A percentile compares a stretch with the other conserved stretches of the same genome.
Evolutionary conservation across 2,329 filamentous ascomycete species (phyloP).

Genomic region (Zymoseptoria tritici): DNA sequence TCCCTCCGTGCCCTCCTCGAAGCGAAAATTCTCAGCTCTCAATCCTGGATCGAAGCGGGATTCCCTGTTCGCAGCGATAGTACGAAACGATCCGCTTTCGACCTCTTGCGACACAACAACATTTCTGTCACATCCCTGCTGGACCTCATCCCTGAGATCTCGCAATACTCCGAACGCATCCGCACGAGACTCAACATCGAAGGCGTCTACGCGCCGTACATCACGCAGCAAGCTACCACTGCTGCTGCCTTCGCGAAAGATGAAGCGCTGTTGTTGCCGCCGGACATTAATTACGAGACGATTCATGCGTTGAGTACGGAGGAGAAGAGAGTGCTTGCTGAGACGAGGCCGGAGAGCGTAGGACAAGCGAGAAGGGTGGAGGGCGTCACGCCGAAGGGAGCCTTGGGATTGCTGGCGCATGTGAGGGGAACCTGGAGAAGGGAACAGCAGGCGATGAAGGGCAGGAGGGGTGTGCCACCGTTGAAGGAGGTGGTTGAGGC

Average conservation of each 20-base stretch:
- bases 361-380: conserved; percentile 85
- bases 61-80: conserved; percentile 63
- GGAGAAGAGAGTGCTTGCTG: conserved; percentile 64
- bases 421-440: conserved; percentile 43
- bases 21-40: conserved; percentile 50
- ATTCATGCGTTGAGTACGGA: conserved; percentile 71
- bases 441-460: conserved; percentile 24
- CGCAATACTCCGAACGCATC: conserved; percentile 51
- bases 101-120: conserved; percentile 64
- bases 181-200: conserved; percentile 69
- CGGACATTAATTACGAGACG: conserved; percentile 65
- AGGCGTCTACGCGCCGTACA: conserved; percentile 78
- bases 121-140: conserved; percentile 53
- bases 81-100: conserved; percentile 63
- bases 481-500: conserved; percentile 24
- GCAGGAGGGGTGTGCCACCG: neutral
- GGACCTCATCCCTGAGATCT: conserved; percentile 49
- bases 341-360: conserved; percentile 71
- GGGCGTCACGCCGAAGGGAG: conserved; percentile 53
- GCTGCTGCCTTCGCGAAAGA: conserved; percentile 65
- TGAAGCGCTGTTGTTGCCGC: conserved; percentile 64
- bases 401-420: conserved; percentile 52
- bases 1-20: conserved; percentile 57
- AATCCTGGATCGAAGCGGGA: conserved; percentile 62
- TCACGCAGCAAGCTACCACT: conserved; percentile 61